Evolutionary conservation across 805 yeast genomes (phyloP).

Genomic region (Lachancea cidri): DNA sequence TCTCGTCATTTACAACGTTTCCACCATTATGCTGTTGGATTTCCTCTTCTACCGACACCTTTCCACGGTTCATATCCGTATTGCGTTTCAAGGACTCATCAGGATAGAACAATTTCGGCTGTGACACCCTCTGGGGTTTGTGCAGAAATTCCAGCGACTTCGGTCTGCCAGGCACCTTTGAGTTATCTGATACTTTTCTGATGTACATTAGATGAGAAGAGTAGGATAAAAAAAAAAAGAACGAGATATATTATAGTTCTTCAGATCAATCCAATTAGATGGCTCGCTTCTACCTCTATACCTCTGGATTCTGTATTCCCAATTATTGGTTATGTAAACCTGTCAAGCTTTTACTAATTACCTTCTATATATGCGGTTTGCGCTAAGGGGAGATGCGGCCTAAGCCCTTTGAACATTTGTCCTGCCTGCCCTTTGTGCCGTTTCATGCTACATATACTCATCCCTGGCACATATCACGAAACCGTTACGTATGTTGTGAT

Average conservation of each 20-base stretch:
- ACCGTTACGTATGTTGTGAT: not conserved
- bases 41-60: constrained; percentile 2
- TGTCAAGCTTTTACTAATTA: not conserved
- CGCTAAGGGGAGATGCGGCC: not conserved
- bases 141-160: constrained; percentile 25
- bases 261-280: too few relatives aligned
- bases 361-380: not conserved
- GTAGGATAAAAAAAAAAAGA: too few relatives aligned
- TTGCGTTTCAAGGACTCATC: constrained; percentile 27
- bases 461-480: not conserved
- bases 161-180: constrained; percentile 1
- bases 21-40: not conserved
- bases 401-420: not conserved
- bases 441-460: not conserved
- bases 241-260: too few relatives aligned
- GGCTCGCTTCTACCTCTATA: not conserved
- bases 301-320: not conserved
- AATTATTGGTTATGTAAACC: not conserved
- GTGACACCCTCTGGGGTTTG: constrained; percentile 27
- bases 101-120: constrained; percentile 14
- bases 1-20: not conserved
- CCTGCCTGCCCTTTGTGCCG: not conserved
- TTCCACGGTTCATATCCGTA: constrained; percentile 20
- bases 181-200: constrained; percentile 5
- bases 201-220: constrained; percentile 4